Evolutionary conservation across 2,329 filamentous ascomycete species (phyloP), one percentile per base, ranked within the genome.

Genomic region (Knoxdaviesia capensis): DNA sequence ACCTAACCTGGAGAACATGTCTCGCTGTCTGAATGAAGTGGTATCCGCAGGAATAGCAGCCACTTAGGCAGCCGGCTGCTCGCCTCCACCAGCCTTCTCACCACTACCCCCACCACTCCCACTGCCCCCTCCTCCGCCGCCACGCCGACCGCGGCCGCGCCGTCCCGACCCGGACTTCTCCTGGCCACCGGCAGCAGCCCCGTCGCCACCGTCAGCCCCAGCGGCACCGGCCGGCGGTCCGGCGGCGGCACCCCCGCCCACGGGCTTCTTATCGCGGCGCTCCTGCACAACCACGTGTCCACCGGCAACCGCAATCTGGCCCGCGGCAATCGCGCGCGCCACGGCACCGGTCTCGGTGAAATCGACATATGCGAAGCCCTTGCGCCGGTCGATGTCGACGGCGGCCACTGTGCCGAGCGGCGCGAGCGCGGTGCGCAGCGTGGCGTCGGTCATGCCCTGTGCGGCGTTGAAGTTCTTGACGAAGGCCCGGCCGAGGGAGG

Each of bases 311-410:
- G 79, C 64, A 31, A 94, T 70, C 0, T 83, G 84, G 53, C 85
- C 92, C 8, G 81, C 82, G 10, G 75, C 70, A 53, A 94, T 76
- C 5, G 88, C 88, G 52, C 82, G 85, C 51, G 73, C 72, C 30
- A 96, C 65, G 7, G 71, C 69, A 6, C 77, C 74, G 1, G 78
- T 69, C 28, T 85, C 77, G 7, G 72, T 70, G 60, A 94, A 96
- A 48, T 94, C 83, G 35, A 93, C 79, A 55, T 94, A 94, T 3
- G 86, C 88, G 52, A 94, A 93, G 0, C 86, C 86, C 57, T 94
- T 94, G 52, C 87, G 81, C 57, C 86, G 87, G 55, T 96, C 88
- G 42, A 96, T 88, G 51, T 94, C 88, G 11, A 94, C 83, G 48
- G 75, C 80, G 1, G 73, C 73, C 38, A 94, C 72, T 1, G 71